phyloP scores from a whole-genome alignment of 2,329 filamentous ascomycete species.

The Davidsoniella neocaledoniae region DNA sequence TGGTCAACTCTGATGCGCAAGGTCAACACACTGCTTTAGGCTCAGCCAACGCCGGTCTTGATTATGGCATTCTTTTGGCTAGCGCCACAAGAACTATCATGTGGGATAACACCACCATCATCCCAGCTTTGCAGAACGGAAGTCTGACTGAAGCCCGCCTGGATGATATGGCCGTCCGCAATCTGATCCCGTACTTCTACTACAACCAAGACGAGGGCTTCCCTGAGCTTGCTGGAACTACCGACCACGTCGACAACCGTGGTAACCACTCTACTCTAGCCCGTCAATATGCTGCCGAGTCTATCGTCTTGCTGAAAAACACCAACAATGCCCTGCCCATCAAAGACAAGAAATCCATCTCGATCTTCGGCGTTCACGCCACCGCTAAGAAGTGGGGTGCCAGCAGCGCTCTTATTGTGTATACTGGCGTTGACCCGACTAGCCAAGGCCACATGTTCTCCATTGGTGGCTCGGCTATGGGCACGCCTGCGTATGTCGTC shows the following conservation, averaged over 20 bases:
- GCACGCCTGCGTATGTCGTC: constrained; percentile 28
- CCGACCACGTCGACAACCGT: constrained; percentile 33
- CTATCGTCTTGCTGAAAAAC: constrained; percentile 62
- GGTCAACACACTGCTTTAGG: constrained; percentile 49
- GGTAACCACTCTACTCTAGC: constrained; percentile 27
- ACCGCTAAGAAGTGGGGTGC: constrained; percentile 27
- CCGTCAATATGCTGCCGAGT: constrained; percentile 31
- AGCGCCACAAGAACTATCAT: constrained; percentile 47
- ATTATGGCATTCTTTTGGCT: constrained; percentile 31
- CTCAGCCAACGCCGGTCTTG: constrained; percentile 46
- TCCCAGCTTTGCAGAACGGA: constrained; percentile 30
- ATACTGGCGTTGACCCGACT: constrained; percentile 41
- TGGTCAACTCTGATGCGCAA: constrained; percentile 50
- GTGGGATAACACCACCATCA: constrained; percentile 31
- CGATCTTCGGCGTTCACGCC: constrained; percentile 43
- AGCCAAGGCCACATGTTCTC: constrained; percentile 41
- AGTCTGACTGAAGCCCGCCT: constrained; percentile 24
- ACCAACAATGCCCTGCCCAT: constrained; percentile 41
- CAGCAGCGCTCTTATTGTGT: constrained; percentile 43
- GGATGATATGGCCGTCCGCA: constrained; percentile 34
- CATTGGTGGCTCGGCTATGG: constrained; percentile 35
- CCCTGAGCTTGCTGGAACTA: constrained; percentile 28
- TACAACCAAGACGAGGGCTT: constrained; percentile 31
- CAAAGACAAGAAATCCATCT: constrained; percentile 37
- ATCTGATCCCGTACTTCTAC: constrained; percentile 34